These are phyloP conservation scores for Coprinopsis strossmayeri DNA, from an alignment of 768 basidiomycete species.

Conservation along the genomic window DNA sequence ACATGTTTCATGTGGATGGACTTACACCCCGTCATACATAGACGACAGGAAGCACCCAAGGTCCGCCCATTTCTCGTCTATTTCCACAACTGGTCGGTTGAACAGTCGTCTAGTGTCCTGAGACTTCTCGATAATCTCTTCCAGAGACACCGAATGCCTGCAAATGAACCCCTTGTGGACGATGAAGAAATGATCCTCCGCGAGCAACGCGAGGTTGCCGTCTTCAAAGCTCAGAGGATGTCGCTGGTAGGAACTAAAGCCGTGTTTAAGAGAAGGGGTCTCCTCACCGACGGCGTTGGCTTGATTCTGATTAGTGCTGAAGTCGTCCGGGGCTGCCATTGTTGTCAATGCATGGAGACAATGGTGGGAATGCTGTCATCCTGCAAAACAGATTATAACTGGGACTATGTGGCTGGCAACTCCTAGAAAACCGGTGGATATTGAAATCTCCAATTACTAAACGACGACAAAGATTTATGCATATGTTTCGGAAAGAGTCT, in stretches of 20 bases:
- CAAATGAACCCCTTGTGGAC: slow-evolving; percentile 62
- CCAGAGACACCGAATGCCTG: slow-evolving; percentile 53
- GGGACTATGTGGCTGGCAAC: background rate
- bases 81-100: slow-evolving; percentile 50
- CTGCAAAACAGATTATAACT: background rate
- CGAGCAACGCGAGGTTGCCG: slow-evolving; percentile 61
- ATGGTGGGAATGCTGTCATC: background rate
- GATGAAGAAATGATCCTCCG: slow-evolving; percentile 54
- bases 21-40: slow-evolving; percentile 69
- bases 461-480: no score
- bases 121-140: slow-evolving; percentile 30
- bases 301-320: slow-evolving; percentile 40
- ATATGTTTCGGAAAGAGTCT: no score
- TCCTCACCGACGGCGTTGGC: slow-evolving; percentile 12
- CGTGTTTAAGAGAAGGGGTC: slow-evolving; percentile 3
- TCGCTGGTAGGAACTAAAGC: slow-evolving; percentile 22
- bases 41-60: slow-evolving; percentile 54
- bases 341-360: slow-evolving; percentile 1
- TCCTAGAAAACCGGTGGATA: background rate
- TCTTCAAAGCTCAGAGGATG: slow-evolving; percentile 60
- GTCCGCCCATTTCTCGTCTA: slow-evolving; percentile 52
- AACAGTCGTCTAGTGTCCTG: slow-evolving; percentile 26
- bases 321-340: slow-evolving; percentile 25
- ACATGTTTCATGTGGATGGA: slow-evolving; percentile 8
- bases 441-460: no score